These are phyloP conservation scores for Ceratocystis huliohia DNA, from an alignment of 2,329 filamentous ascomycete species.

Conservation along the genomic window DNA sequence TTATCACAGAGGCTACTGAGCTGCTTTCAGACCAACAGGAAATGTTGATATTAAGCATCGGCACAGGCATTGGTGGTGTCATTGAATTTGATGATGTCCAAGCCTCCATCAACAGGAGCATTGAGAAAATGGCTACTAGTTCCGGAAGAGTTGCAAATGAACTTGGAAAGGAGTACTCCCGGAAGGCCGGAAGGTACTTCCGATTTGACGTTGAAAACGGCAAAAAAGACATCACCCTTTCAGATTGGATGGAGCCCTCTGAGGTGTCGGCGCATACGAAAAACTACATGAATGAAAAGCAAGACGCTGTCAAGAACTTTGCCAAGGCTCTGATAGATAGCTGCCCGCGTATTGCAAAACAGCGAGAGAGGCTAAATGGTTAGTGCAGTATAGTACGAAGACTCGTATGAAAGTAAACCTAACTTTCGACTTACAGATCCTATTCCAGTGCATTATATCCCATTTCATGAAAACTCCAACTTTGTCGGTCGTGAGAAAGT, in stretches of 20 bases:
- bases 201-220: constrained; percentile 26
- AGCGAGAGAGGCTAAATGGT: neutral
- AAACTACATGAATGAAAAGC: constrained; percentile 22
- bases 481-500: neutral
- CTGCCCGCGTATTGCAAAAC: neutral
- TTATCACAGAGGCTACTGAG: constrained; percentile 26
- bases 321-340: neutral
- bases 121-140: constrained; percentile 16
- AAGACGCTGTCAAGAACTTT: neutral
- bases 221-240: constrained; percentile 24
- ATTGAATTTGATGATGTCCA: constrained; percentile 6
- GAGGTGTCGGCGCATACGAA: constrained; percentile 23
- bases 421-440: neutral
- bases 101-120: too few species aligned
- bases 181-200: constrained; percentile 4
- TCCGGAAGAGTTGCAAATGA: neutral
- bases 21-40: constrained; percentile 22
- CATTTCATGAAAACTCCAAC: neutral
- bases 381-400: too few species aligned
- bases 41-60: constrained; percentile 24
- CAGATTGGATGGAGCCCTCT: constrained; percentile 25
- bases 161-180: neutral
- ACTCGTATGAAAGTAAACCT: neutral
- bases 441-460: neutral
- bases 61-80: constrained; percentile 24